phyloP scores from a whole-genome alignment of 2,329 filamentous ascomycete species.

The Pseudogymnoascus sp. region DNA sequence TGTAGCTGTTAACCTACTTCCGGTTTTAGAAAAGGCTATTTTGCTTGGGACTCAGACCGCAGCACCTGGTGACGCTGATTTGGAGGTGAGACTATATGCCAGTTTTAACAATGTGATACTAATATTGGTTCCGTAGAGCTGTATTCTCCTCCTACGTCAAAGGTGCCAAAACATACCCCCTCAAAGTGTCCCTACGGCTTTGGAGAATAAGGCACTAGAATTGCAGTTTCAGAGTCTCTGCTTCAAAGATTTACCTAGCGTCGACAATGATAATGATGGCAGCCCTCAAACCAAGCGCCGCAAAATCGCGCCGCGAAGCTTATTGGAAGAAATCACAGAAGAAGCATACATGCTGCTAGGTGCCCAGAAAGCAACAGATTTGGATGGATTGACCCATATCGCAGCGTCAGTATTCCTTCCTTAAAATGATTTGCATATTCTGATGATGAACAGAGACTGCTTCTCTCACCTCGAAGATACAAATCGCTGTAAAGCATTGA shows the following conservation, averaged over 20 bases:
- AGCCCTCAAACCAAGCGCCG: conserved; percentile 22
- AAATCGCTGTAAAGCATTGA: conserved; percentile 45
- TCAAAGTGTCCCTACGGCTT: conserved; percentile 9
- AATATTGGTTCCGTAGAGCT: conserved; percentile 15
- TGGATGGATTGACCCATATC: conserved; percentile 36
- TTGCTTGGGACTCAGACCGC: not conserved
- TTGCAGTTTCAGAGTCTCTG: conserved; percentile 20
- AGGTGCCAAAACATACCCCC: conserved; percentile 14
- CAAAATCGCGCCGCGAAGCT: conserved; percentile 29
- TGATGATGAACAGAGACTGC: conserved; percentile 26
- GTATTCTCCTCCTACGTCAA: conserved; percentile 15
- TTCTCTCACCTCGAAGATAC: conserved; percentile 43
- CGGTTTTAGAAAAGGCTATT: conserved; percentile 10
- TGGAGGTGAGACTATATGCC: not conserved
- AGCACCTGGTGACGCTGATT: not conserved
- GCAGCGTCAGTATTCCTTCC: conserved; percentile 40
- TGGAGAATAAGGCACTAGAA: conserved; percentile 21
- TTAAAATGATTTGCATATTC: not conserved
- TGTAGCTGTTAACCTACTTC: conserved; percentile 20
- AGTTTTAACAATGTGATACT: not conserved
- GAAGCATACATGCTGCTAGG: conserved; percentile 30
- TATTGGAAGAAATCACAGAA: conserved; percentile 30
- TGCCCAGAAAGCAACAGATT: conserved; percentile 26
- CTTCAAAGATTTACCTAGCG: conserved; percentile 10
- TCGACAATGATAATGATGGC: conserved; percentile 5